A percentile compares a stretch with the other conserved stretches of the same genome.
phyloP scores from a whole-genome alignment of 345 rosid genomes.

The Firmiana major region DNA sequence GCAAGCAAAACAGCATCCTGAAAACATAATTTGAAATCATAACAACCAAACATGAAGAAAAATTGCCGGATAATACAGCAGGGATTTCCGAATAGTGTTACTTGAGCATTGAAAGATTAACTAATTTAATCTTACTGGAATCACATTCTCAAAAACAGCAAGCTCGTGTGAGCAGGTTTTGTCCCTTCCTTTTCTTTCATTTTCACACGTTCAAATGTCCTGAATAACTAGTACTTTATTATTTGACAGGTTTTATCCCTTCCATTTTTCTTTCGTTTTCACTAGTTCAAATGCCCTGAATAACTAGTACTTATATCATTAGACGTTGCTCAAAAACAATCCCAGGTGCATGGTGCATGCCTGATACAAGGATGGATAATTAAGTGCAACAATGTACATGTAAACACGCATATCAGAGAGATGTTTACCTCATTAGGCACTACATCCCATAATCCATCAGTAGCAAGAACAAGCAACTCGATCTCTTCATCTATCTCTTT shows the following conservation, averaged over 20 bases:
- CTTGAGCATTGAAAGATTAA: not conserved
- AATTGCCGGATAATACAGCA: not conserved
- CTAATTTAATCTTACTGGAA: not conserved
- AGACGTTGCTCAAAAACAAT: not conserved
- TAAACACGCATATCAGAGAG: not conserved
- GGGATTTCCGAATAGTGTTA: not conserved
- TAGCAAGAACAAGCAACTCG: constrained; percentile 88
- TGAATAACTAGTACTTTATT: not conserved
- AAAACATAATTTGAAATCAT: not conserved
- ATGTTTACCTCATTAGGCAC: constrained; percentile 78
- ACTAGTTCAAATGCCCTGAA: not conserved
- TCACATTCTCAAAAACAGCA: not conserved
- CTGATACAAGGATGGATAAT: not conserved
- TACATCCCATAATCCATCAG: constrained; percentile 98
- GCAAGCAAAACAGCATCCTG: constrained; percentile 92
- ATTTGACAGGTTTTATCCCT: not conserved
- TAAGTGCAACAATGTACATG: not conserved
- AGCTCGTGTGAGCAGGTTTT: not conserved
- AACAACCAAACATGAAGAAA: not conserved
- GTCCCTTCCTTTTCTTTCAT: not conserved
- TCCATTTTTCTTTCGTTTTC: not conserved
- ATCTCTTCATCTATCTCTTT: constrained; percentile 64
- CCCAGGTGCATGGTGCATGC: not conserved
- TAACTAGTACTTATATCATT: not conserved
- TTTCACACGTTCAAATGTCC: not conserved